These are phyloP conservation scores for Bryoerythrophyllum caledonicum DNA, from an alignment of 225 moss, liverwort and hornwort species.

Conservation along the genomic window DNA sequence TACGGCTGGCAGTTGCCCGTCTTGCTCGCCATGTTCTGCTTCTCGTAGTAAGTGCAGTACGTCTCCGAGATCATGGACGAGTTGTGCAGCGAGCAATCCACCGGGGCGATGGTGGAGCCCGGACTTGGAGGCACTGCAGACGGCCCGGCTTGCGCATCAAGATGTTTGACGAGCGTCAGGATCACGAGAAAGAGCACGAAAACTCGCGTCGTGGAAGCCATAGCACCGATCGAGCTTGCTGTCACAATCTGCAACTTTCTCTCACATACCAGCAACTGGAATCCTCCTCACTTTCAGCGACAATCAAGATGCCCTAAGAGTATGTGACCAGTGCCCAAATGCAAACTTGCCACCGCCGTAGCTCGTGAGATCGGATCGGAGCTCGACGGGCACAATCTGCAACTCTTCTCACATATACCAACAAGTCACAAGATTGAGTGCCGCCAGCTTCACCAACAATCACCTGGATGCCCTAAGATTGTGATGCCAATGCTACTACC, in stretches of 20 bases:
- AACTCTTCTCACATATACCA: too few species aligned
- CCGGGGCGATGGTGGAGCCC: not conserved
- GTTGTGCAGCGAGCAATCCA: conserved; percentile 34
- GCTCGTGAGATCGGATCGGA: too few species aligned
- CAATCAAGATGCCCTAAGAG: too few species aligned
- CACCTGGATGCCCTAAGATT: not conserved
- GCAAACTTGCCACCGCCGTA: too few species aligned
- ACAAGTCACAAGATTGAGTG: not conserved
- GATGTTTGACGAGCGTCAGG: not conserved
- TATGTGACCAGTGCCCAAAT: too few species aligned
- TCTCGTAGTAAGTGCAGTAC: conserved; percentile 43
- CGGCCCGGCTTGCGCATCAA: conserved; percentile 25
- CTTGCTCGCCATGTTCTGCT: conserved; percentile 46
- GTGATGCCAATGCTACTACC: not conserved
- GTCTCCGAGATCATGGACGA: conserved; percentile 43
- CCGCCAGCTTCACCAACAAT: not conserved
- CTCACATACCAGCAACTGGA: not conserved
- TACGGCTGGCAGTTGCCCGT: conserved; percentile 49
- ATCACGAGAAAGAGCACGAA: not conserved
- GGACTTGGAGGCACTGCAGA: not conserved
- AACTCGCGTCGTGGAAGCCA: not conserved
- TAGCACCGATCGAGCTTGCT: not conserved
- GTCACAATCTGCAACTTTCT: not conserved
- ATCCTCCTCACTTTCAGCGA: not conserved
- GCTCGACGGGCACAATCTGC: not conserved